These are phyloP conservation scores for Filobasidium floriforme DNA, from an alignment of 768 basidiomycete species.

Conservation along the genomic window DNA sequence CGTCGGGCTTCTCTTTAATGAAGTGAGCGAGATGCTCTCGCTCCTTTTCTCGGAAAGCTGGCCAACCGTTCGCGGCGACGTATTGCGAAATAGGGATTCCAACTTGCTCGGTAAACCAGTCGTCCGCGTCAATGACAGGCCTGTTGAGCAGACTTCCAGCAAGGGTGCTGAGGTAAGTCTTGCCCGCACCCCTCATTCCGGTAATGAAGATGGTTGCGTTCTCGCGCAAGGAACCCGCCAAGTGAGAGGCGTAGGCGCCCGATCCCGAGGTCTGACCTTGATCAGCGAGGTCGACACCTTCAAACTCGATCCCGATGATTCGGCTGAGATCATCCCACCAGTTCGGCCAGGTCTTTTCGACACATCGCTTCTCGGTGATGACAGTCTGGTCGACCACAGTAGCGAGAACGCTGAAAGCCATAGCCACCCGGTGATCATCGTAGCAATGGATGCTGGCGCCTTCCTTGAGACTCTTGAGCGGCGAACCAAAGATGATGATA, in stretches of 20 bases:
- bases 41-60: slow-evolving; percentile 78
- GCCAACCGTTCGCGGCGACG: slow-evolving; percentile 78
- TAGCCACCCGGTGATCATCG: slow-evolving; percentile 96
- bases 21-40: slow-evolving; percentile 61
- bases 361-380: slow-evolving; percentile 92
- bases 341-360: slow-evolving; percentile 99
- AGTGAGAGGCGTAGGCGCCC: slow-evolving; percentile 14
- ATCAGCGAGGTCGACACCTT: slow-evolving; percentile 69
- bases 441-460: slow-evolving; percentile 89
- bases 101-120: slow-evolving; percentile 61
- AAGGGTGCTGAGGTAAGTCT: slow-evolving; percentile 75
- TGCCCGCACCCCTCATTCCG: slow-evolving; percentile 96
- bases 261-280: slow-evolving; percentile 47
- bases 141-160: slow-evolving; percentile 67
- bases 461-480: slow-evolving; percentile 55
- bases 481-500: slow-evolving; percentile 75
- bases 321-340: slow-evolving; percentile 99
- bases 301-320: slow-evolving; percentile 84
- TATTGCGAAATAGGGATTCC: slow-evolving; percentile 61
- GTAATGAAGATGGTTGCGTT: slow-evolving; percentile 58
- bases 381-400: slow-evolving; percentile 65
- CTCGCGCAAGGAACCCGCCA: slow-evolving; percentile 7
- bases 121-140: slow-evolving; percentile 76
- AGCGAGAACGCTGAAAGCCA: slow-evolving; percentile 90
- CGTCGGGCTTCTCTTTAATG: slow-evolving; percentile 52